A percentile compares a stretch with the other conserved stretches of the same genome.
These are phyloP conservation scores for Naganishia randhawae DNA, from an alignment of 768 basidiomycete genomes.

Conservation along the genomic window DNA sequence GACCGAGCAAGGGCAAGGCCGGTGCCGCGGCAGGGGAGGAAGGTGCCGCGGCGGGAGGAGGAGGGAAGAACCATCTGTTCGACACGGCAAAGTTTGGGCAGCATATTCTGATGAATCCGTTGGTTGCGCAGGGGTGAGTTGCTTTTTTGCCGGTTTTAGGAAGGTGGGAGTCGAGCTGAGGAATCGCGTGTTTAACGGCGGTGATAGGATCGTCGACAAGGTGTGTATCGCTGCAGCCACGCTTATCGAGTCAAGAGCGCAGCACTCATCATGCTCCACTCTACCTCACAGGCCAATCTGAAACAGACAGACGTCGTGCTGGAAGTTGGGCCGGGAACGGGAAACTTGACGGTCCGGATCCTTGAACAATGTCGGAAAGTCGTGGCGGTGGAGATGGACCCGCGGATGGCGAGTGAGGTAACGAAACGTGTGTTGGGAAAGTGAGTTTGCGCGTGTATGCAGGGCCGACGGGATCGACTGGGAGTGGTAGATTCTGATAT, in stretches of 20 bases:
- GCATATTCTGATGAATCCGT: slow-evolving; percentile 92
- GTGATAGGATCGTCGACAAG: slow-evolving; percentile 63
- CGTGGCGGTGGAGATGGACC: slow-evolving; percentile 87
- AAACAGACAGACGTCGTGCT: slow-evolving; percentile 92
- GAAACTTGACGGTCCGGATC: slow-evolving; percentile 90
- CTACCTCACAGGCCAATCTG: slow-evolving; percentile 68
- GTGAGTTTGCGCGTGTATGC: slow-evolving; percentile 58
- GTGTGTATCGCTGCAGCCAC: slow-evolving; percentile 47
- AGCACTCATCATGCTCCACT: slow-evolving; percentile 28
- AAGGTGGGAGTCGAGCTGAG: slow-evolving; percentile 19
- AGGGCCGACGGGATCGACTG: not conserved
- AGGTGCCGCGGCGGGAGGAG: slow-evolving; percentile 32
- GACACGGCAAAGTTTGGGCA: slow-evolving; percentile 95
- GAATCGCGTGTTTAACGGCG: not conserved
- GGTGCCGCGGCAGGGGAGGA: slow-evolving; percentile 34
- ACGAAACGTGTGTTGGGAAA: slow-evolving; percentile 96
- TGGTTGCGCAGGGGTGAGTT: slow-evolving; percentile 78
- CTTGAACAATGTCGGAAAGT: slow-evolving; percentile 88
- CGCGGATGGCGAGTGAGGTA: slow-evolving; percentile 96
- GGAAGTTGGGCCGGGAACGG: slow-evolving; percentile 96
- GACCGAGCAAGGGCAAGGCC: slow-evolving; percentile 40
- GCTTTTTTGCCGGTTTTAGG: slow-evolving; percentile 15
- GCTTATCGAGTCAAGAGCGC: no score
- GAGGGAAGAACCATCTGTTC: slow-evolving; percentile 51
- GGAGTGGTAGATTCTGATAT: not conserved